A percentile compares a stretch with the other conserved stretches of the same genome.
Conservation (phyloP, 225 moss, liverwort and hornwort species). For the Bryoerythrophyllum caledonicum region DNA sequence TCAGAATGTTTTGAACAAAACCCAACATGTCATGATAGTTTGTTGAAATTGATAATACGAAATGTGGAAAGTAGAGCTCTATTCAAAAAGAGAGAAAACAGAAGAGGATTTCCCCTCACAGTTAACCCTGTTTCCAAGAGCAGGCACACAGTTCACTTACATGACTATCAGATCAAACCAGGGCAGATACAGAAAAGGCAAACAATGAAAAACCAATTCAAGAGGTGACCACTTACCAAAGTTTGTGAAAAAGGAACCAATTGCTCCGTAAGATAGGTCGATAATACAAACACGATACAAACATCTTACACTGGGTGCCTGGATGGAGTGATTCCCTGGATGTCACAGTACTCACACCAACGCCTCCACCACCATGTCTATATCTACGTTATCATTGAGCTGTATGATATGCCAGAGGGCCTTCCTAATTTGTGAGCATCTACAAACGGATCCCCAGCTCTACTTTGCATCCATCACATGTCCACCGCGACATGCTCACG, state of each 20-base stretch:
- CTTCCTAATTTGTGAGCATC: conserved; percentile 16
- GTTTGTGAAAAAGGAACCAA: not conserved
- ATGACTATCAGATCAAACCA: not conserved
- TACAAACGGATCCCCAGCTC: conserved; percentile 20
- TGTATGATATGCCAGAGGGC: conserved; percentile 28
- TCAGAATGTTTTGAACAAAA: not conserved
- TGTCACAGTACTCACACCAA: not conserved
- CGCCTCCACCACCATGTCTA: not conserved
- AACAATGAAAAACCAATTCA: not conserved
- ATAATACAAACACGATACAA: not conserved
- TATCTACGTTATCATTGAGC: conserved; percentile 22
- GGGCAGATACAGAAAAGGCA: not conserved
- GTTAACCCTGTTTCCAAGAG: too few relatives aligned
- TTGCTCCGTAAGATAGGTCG: not conserved
- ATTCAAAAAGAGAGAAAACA: not conserved
- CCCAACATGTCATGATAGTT: not conserved
- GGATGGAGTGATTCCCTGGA: conserved; percentile 19
- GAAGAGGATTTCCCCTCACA: not conserved
- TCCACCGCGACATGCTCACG: not conserved
- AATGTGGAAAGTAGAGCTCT: not conserved
- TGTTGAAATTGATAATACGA: not conserved
- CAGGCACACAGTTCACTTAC: too few relatives aligned
- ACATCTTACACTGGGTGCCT: not conserved
- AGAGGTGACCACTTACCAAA: not conserved
- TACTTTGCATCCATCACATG: not conserved